Evolutionary conservation across 495 filamentous ascomycete species (phyloP).

Genomic region (Ramalina peruviana): DNA sequence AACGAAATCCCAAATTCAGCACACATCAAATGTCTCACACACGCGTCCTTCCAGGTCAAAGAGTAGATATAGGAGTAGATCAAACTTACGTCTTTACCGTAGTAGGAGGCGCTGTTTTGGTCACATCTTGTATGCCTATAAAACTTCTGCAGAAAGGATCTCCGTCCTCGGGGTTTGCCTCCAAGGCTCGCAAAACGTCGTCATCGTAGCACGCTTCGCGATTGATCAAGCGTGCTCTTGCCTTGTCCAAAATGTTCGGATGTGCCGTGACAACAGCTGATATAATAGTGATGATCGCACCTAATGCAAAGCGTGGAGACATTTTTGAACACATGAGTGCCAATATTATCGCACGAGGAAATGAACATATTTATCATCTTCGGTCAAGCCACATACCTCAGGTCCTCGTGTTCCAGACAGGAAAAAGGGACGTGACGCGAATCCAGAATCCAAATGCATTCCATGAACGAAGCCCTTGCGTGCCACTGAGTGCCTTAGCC

Average conservation of each 20-base stretch:
- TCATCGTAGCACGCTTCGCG: not conserved
- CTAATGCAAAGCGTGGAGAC: not conserved
- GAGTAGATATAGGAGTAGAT: not conserved
- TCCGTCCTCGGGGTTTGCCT: not conserved
- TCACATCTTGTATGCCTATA: not conserved
- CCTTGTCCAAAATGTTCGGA: too few relatives aligned
- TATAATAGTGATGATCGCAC: too few relatives aligned
- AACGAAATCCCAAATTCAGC: too few relatives aligned
- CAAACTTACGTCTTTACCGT: not conserved
- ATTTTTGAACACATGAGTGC: not conserved
- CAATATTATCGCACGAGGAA: not conserved
- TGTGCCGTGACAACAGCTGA: too few relatives aligned
- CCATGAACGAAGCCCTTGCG: too few relatives aligned
- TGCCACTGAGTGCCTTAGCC: too few relatives aligned
- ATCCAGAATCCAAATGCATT: too few relatives aligned
- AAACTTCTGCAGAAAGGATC: not conserved
- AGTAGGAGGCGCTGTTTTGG: not conserved
- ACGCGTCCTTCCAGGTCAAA: not conserved
- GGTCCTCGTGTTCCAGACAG: too few relatives aligned
- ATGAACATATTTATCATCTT: not conserved
- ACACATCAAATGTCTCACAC: too few relatives aligned
- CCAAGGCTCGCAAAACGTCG: not conserved
- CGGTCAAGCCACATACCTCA: too few relatives aligned
- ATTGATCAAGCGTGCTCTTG: not conserved
- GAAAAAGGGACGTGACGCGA: too few relatives aligned